phyloP scores from a whole-genome alignment of 768 basidiomycete species.

The Leccinum aurantiacum region DNA sequence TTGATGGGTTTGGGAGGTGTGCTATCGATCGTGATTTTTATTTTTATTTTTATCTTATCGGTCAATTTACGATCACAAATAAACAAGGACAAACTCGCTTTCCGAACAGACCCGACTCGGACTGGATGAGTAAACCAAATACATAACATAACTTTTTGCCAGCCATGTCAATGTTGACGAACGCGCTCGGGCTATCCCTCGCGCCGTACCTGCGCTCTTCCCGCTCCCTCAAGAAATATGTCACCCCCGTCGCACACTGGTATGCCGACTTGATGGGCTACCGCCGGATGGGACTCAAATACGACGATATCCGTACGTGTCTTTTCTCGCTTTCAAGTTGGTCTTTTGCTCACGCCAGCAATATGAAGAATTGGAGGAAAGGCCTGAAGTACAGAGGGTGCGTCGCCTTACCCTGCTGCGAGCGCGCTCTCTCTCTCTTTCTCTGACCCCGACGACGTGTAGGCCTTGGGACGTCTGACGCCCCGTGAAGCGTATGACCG shows the following conservation, averaged over 20 bases:
- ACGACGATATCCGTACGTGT: slow-evolving; percentile 90
- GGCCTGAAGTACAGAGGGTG: slow-evolving; percentile 75
- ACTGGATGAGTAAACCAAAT: no score
- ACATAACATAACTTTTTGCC: background rate
- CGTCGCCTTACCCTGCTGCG: slow-evolving; percentile 18
- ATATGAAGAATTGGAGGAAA: slow-evolving; percentile 70
- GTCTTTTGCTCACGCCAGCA: background rate
- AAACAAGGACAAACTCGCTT: slow-evolving; percentile 46
- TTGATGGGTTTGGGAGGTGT: slow-evolving; percentile 9
- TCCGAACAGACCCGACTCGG: slow-evolving; percentile 22
- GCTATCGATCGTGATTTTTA: slow-evolving; percentile 10
- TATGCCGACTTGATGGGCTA: slow-evolving; percentile 82
- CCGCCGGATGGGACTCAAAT: slow-evolving; percentile 84
- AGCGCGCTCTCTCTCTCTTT: background rate
- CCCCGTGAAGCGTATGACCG: slow-evolving; percentile 85
- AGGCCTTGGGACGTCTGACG: slow-evolving; percentile 86
- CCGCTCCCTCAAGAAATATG: slow-evolving; percentile 60
- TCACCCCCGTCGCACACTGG: slow-evolving; percentile 80
- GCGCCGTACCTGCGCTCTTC: slow-evolving; percentile 74
- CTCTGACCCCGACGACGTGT: slow-evolving; percentile 5
- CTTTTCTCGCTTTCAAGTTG: slow-evolving; percentile 2
- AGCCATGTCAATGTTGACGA: slow-evolving; percentile 19
- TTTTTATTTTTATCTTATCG: slow-evolving; percentile 33
- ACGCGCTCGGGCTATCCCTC: slow-evolving; percentile 67
- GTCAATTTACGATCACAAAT: background rate